Percentiles rank a stretch among this genome's conserved stretches.
Conservation (phyloP, 2,329 filamentous ascomycete genomes). For the Pezicula rhizophila region DNA sequence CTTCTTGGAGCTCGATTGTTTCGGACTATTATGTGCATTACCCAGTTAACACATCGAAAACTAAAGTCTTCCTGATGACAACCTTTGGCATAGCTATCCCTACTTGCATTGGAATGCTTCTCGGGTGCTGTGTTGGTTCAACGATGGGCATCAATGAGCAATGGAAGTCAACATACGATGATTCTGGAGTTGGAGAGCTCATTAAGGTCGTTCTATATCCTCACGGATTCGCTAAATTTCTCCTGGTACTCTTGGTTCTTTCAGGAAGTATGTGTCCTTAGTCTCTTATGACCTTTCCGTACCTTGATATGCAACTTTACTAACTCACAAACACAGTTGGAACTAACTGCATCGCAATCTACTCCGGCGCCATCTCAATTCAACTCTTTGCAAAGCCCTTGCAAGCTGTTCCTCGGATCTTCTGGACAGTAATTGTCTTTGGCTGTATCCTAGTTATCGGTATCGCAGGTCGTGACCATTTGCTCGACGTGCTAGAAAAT, state of each 20-base stretch:
- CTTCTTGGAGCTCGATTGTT: constrained; percentile 41
- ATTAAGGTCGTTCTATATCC: constrained; percentile 39
- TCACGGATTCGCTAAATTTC: constrained; percentile 38
- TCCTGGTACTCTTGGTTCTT: constrained; percentile 31
- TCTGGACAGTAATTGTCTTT: constrained; percentile 43
- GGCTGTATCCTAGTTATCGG: constrained; percentile 38
- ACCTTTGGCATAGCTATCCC: constrained; percentile 10
- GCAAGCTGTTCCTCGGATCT: constrained; percentile 37
- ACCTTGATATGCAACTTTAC: background rate
- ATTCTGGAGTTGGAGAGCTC: constrained; percentile 37
- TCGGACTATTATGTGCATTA: constrained; percentile 43
- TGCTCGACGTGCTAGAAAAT: constrained; percentile 38
- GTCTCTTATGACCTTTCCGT: background rate
- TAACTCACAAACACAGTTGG: background rate
- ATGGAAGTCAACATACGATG: constrained; percentile 33
- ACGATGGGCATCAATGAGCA: constrained; percentile 34
- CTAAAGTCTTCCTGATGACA: constrained; percentile 9
- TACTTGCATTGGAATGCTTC: constrained; percentile 42
- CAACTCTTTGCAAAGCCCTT: constrained; percentile 38
- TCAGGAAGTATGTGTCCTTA: constrained; percentile 20
- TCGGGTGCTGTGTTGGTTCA: constrained; percentile 37
- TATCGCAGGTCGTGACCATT: constrained; percentile 36
- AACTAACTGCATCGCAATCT: constrained; percentile 22
- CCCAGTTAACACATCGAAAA: constrained; percentile 34
- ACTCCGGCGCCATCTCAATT: constrained; percentile 31